A percentile compares a stretch with the other conserved stretches of the same genome.
Evolutionary conservation across 495 filamentous ascomycete genomes (phyloP).

Genomic region (Niebla homalea): DNA sequence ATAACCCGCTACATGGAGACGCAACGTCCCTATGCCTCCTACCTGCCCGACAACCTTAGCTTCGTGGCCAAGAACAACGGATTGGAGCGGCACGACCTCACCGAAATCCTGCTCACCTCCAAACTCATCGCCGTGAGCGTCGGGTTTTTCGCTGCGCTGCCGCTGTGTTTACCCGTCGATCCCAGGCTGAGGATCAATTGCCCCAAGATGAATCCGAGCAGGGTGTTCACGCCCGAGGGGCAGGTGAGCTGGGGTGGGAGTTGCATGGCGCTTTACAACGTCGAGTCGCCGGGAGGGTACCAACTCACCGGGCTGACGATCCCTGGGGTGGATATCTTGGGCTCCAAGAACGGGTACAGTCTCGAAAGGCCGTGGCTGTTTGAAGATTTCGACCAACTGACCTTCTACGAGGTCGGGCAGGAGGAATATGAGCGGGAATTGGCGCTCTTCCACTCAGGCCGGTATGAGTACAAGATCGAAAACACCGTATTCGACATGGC

Average conservation of each 20-base stretch:
- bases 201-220: slow-evolving; percentile 46
- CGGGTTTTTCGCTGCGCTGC: slow-evolving; percentile 43
- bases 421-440: slow-evolving; percentile 32
- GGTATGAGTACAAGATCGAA: slow-evolving; percentile 36
- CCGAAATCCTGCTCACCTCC: slow-evolving; percentile 33
- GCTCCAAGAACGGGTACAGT: slow-evolving; percentile 33
- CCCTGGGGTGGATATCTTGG: slow-evolving; percentile 41
- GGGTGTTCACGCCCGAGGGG: slow-evolving; percentile 43
- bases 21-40: slow-evolving; percentile 43
- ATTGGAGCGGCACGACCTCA: slow-evolving; percentile 32
- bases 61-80: slow-evolving; percentile 47
- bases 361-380: slow-evolving; percentile 39
- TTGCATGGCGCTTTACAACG: slow-evolving; percentile 42
- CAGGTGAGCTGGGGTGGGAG: slow-evolving; percentile 41
- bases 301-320: slow-evolving; percentile 42
- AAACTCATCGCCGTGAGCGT: slow-evolving; percentile 40
- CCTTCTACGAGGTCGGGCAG: slow-evolving; percentile 39
- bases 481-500: slow-evolving; percentile 39
- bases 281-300: slow-evolving; percentile 47
- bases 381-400: slow-evolving; percentile 43
- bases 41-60: slow-evolving; percentile 42
- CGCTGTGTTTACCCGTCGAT: slow-evolving; percentile 42
- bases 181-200: slow-evolving; percentile 38
- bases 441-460: slow-evolving; percentile 30
- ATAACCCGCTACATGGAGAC: slow-evolving; percentile 44